These are phyloP conservation scores for Monosporascus ibericus DNA, from an alignment of 2,329 filamentous ascomycete genomes.

Conservation along the genomic window DNA sequence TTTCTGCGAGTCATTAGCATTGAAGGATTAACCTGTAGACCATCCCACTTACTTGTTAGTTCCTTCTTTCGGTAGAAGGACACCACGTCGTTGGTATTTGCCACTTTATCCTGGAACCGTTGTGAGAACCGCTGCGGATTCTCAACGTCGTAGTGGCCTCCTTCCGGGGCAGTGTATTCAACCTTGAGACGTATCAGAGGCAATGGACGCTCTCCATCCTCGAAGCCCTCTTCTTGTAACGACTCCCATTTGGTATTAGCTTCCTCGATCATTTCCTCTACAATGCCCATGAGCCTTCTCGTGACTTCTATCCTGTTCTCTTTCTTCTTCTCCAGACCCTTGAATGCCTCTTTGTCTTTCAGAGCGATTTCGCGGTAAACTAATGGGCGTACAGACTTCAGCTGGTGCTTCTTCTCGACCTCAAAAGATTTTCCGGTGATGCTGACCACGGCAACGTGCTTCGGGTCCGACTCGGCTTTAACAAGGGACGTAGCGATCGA, in stretches of 20 bases:
- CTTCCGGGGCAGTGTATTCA: slow-evolving; percentile 80
- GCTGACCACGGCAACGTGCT: slow-evolving; percentile 82
- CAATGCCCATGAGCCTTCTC: slow-evolving; percentile 65
- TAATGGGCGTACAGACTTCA: slow-evolving; percentile 88
- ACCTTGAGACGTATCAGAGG: slow-evolving; percentile 87
- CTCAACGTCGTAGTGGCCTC: slow-evolving; percentile 81
- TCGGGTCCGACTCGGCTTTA: slow-evolving; percentile 81
- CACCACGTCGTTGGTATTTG: slow-evolving; percentile 89
- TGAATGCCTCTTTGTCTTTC: slow-evolving; percentile 68
- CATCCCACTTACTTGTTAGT: slow-evolving; percentile 35
- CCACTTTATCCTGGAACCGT: slow-evolving; percentile 81
- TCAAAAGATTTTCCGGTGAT: slow-evolving; percentile 79
- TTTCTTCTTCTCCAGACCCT: slow-evolving; percentile 69
- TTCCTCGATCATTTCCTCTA: slow-evolving; percentile 82
- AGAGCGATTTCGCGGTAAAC: slow-evolving; percentile 78
- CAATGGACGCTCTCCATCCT: slow-evolving; percentile 59
- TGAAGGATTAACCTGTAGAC: not conserved
- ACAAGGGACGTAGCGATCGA: slow-evolving; percentile 91
- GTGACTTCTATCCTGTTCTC: slow-evolving; percentile 82
- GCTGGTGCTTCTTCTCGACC: slow-evolving; percentile 71
- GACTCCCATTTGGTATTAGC: slow-evolving; percentile 76
- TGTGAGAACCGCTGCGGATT: slow-evolving; percentile 97
- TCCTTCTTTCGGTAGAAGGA: slow-evolving; percentile 88
- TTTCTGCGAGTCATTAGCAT: slow-evolving; percentile 14
- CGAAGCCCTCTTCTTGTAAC: slow-evolving; percentile 60